Conservation (phyloP, 1,284 basidiomycete species). For the Baeospora myosura region DNA sequence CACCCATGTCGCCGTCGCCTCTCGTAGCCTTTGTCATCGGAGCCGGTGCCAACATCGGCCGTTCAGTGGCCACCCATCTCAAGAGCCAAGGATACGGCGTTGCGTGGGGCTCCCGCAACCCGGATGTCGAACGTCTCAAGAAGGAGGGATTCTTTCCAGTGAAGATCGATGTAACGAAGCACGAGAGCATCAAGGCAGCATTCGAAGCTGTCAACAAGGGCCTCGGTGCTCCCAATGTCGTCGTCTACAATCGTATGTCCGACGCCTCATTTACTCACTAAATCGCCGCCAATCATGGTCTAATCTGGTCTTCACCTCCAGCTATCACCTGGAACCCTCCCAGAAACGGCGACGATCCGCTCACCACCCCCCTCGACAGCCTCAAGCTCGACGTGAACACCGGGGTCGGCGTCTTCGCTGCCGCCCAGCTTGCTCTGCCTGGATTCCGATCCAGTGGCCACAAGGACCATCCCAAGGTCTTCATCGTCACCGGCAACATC, state of each 20-base stretch:
- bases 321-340: no score
- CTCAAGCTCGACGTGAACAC: conserved; percentile 13
- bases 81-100: conserved; percentile 10
- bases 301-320: background rate
- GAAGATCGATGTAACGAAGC: conserved; percentile 15
- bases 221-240: conserved; percentile 22
- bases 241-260: conserved; percentile 21
- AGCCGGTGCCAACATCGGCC: conserved; percentile 7
- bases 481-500: conserved; percentile 25
- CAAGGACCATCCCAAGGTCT: conserved; percentile 18
- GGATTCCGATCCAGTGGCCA: conserved; percentile 19
- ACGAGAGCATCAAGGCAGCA: conserved; percentile 16
- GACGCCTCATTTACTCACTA: background rate
- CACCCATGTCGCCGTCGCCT: no score
- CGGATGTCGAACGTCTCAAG: conserved; percentile 2
- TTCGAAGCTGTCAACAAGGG: conserved; percentile 19
- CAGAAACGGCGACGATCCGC: conserved; percentile 12
- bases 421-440: conserved; percentile 20
- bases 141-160: conserved; percentile 19
- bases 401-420: conserved; percentile 16
- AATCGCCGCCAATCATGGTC: background rate
- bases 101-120: conserved; percentile 11
- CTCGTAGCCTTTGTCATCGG: conserved; percentile 11
- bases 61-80: conserved; percentile 7
- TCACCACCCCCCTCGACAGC: conserved; percentile 16